phyloP scores from a whole-genome alignment of 2,329 filamentous ascomycete species.

The Sclerotinia spermophila region DNA sequence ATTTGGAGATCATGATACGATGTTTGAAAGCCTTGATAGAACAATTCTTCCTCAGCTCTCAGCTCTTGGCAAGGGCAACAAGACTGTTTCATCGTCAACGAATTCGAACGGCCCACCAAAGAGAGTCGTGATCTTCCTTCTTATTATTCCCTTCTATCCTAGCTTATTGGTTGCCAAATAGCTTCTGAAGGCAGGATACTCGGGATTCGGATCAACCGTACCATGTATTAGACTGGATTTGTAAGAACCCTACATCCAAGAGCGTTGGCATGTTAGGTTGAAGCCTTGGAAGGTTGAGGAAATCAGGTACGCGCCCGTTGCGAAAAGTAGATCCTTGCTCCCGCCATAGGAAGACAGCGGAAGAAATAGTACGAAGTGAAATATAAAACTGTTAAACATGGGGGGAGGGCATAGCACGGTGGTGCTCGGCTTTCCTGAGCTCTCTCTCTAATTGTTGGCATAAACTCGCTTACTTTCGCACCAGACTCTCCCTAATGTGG shows the following conservation, averaged over 20 bases:
- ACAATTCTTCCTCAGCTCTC: slow-evolving; percentile 3
- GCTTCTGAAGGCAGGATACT: background rate
- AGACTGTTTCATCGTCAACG: background rate
- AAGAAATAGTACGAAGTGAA: background rate
- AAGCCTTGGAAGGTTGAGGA: background rate
- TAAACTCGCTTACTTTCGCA: background rate
- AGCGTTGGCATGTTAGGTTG: background rate
- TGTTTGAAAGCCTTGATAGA: background rate
- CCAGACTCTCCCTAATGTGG: background rate
- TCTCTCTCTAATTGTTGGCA: background rate
- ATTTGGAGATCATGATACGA: background rate
- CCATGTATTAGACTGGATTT: background rate
- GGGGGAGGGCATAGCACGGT: background rate
- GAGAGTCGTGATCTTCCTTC: background rate
- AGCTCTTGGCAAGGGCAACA: slow-evolving; percentile 2
- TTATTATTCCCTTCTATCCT: background rate
- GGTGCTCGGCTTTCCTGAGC: background rate
- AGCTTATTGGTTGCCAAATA: background rate
- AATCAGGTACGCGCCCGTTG: background rate
- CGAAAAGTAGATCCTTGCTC: background rate
- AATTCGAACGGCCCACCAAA: background rate
- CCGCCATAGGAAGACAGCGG: background rate
- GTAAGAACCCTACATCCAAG: background rate
- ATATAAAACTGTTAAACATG: background rate
- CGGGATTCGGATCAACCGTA: slow-evolving; percentile 1